phyloP scores from a whole-genome alignment of 306 rosid genomes.

The Gillenia trifoliata region DNA sequence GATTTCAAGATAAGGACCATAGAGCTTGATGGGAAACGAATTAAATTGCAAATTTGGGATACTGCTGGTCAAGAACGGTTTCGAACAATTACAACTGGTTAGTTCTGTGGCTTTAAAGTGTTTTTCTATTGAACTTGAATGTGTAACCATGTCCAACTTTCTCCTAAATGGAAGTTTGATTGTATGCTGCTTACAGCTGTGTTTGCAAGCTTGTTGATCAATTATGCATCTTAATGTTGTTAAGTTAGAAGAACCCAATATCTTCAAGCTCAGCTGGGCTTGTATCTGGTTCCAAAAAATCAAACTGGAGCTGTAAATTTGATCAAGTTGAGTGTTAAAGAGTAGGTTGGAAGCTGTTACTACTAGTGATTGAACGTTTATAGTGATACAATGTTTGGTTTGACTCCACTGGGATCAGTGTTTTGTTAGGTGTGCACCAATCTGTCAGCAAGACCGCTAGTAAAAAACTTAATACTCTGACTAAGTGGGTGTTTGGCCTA shows the following conservation, averaged over 20 bases:
- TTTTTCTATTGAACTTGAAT: slow-evolving; percentile 1
- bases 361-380: background rate
- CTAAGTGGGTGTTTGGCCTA: background rate
- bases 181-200: background rate
- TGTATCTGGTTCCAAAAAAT: background rate
- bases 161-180: background rate
- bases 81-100: slow-evolving; percentile 94
- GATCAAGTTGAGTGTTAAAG: background rate
- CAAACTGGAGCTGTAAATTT: background rate
- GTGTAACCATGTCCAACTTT: background rate
- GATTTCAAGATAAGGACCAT: slow-evolving; percentile 98
- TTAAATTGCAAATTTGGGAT: slow-evolving; percentile 97
- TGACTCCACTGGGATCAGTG: background rate
- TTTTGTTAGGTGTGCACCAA: background rate
- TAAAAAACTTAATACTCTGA: background rate
- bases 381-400: background rate
- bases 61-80: slow-evolving; percentile 97
- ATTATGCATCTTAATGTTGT: background rate
- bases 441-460: background rate
- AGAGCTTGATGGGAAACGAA: slow-evolving; percentile 89
- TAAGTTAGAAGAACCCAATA: background rate
- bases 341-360: background rate
- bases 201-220: background rate
- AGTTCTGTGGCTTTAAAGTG: slow-evolving; percentile 24
- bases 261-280: background rate